These are phyloP conservation scores for Rhexocercosporidium sp. DNA, from an alignment of 2,329 filamentous ascomycete species.

Conservation along the genomic window DNA sequence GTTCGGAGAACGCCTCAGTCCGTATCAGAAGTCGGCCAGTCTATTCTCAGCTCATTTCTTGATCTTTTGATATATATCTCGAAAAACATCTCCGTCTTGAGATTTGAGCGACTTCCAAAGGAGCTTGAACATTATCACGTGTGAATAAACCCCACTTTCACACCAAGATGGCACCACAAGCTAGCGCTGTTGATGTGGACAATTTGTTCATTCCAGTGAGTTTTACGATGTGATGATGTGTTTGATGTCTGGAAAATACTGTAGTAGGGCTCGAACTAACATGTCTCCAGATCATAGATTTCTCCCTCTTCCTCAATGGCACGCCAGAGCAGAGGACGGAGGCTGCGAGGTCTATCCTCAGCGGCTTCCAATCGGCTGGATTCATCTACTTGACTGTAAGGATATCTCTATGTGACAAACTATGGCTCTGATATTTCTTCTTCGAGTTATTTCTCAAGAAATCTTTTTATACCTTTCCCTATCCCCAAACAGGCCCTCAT, in stretches of 20 bases:
- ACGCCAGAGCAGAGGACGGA: constrained; percentile 62
- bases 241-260: no score
- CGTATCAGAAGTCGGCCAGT: not conserved
- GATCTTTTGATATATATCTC: not conserved
- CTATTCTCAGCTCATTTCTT: constrained; percentile 1
- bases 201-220: constrained; percentile 61
- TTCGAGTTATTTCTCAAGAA: not conserved
- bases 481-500: not conserved
- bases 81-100: not conserved
- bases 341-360: constrained; percentile 73
- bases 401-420: not conserved
- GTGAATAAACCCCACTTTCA: constrained; percentile 4
- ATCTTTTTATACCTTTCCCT: no score
- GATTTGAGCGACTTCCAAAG: not conserved
- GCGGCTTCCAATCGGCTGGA: constrained; percentile 83
- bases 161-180: constrained; percentile 34
- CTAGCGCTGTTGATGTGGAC: constrained; percentile 51
- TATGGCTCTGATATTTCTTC: no score
- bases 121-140: not conserved
- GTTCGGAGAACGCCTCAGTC: constrained; percentile 20
- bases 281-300: constrained; percentile 72
- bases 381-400: constrained; percentile 79
- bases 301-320: constrained; percentile 72
- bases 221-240: constrained; percentile 13
- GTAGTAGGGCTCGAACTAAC: constrained; percentile 12